Percentiles rank a stretch among this genome's conserved stretches.
Evolutionary conservation across 139 green algal genomes (phyloP).

Genomic region (Mychonastes homosphaera): DNA sequence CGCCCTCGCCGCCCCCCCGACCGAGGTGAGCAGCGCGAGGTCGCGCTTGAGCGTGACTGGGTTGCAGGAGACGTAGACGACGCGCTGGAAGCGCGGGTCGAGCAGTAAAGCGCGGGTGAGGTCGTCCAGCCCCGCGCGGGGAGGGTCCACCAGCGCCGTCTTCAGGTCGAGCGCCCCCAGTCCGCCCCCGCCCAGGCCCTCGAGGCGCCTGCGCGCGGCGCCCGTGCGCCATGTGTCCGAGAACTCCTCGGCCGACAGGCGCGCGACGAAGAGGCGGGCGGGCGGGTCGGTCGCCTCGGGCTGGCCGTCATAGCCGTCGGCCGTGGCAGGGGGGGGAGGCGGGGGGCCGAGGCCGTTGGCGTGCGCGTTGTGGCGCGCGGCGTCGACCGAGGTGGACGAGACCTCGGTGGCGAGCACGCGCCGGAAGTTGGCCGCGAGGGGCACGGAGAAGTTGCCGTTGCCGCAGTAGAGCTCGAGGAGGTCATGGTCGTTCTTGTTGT

Average conservation of each 20-base stretch:
- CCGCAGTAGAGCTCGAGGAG: conserved; percentile 85
- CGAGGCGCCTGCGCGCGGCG: conserved; percentile 26
- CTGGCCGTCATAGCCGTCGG: neutral
- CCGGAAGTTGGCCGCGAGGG: conserved; percentile 72
- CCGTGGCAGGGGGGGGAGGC: neutral
- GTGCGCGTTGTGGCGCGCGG: conserved; percentile 47
- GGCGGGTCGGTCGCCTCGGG: conserved; percentile 5
- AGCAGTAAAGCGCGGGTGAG: conserved; percentile 19
- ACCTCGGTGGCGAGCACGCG: conserved; percentile 83
- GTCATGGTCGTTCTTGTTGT: conserved; percentile 8
- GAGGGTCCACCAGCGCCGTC: conserved; percentile 81
- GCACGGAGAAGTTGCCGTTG: conserved; percentile 90
- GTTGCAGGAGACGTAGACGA: conserved; percentile 95
- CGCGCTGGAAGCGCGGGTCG: conserved; percentile 27
- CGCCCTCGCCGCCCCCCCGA: no score
- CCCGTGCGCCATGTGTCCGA: conserved; percentile 42
- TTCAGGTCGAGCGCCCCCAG: conserved; percentile 43
- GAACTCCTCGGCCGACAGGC: conserved; percentile 79
- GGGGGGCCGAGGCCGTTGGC: neutral
- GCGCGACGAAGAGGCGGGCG: conserved; percentile 54
- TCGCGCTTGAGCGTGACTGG: conserved; percentile 67
- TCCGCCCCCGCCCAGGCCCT: conserved; percentile 29
- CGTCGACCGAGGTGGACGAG: conserved; percentile 64
- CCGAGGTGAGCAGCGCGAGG: no score
- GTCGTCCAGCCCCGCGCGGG: conserved; percentile 29